Percentiles rank a stretch among this genome's conserved stretches.
Evolutionary conservation across 176 grass and related monocot species (phyloP).

Genomic region (Chrysopogon serrulatus): DNA sequence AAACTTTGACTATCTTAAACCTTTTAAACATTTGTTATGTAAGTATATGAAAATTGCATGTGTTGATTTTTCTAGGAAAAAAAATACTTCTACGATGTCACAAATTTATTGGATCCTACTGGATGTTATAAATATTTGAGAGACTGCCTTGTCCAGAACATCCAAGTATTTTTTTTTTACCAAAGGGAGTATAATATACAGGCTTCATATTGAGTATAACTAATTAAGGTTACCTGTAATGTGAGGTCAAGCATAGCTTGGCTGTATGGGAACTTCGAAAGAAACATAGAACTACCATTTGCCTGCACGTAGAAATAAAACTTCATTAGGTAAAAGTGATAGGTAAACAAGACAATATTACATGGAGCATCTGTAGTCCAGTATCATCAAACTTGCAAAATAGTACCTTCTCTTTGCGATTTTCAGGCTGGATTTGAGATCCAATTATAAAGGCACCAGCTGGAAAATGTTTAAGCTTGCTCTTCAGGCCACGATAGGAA

Average conservation of each 20-base stretch:
- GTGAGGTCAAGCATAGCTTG: conserved; percentile 91
- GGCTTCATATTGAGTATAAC: background rate
- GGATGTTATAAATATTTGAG: background rate
- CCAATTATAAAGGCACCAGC: conserved; percentile 79
- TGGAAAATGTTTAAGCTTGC: conserved; percentile 70
- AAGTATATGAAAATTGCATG: background rate
- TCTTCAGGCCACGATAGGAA: conserved; percentile 69
- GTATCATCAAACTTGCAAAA: background rate
- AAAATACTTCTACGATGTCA: background rate
- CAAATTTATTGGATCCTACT: background rate
- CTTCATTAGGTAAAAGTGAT: conserved; percentile 17
- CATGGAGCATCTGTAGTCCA: background rate
- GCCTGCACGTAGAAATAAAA: conserved; percentile 46
- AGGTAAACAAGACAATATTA: conserved; percentile 9
- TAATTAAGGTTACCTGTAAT: conserved; percentile 66
- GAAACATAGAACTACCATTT: conserved; percentile 68
- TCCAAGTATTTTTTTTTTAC: background rate
- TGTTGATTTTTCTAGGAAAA: background rate
- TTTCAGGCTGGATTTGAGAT: conserved; percentile 77
- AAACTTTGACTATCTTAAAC: background rate
- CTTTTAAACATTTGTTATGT: background rate
- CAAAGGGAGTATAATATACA: background rate
- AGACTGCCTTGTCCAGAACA: background rate
- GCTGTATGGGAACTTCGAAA: conserved; percentile 96
- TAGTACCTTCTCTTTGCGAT: conserved; percentile 74